Conservation (phyloP, 1,284 basidiomycete species). For the Sanghuangporus weigelae region DNA sequence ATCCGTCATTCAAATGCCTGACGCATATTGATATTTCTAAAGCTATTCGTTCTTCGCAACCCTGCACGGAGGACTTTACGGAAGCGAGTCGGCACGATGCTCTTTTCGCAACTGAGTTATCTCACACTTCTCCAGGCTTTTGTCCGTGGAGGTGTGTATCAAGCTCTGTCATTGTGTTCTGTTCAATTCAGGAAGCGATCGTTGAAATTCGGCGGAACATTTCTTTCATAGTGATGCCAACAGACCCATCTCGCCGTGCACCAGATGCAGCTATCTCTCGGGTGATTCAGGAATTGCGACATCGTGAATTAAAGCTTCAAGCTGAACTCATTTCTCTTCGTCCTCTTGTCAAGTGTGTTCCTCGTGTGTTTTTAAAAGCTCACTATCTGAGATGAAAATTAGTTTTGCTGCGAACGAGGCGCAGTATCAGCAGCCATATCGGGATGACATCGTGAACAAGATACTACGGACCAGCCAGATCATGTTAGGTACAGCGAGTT, state of each 20-base stretch:
- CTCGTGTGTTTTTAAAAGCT: background rate
- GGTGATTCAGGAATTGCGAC: conserved; percentile 27
- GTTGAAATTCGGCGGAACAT: background rate
- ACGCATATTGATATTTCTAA: background rate
- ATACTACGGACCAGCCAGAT: conserved; percentile 25
- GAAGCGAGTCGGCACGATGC: conserved; percentile 25
- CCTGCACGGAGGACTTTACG: conserved; percentile 30
- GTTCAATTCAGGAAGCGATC: background rate
- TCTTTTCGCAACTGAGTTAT: conserved; percentile 25
- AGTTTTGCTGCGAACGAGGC: conserved; percentile 27
- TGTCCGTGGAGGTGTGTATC: conserved; percentile 21
- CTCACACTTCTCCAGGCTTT: conserved; percentile 27
- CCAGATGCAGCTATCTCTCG: conserved; percentile 23
- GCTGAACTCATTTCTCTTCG: conserved; percentile 26
- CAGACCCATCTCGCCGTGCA: conserved; percentile 20
- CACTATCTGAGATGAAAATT: background rate
- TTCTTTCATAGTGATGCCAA: conserved; percentile 17
- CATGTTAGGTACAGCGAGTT: conserved; percentile 19
- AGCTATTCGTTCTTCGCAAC: conserved; percentile 29
- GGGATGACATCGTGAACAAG: conserved; percentile 19
- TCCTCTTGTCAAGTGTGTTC: conserved; percentile 26
- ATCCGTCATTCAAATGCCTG: background rate
- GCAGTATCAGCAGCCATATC: conserved; percentile 22
- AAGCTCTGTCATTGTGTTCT: background rate
- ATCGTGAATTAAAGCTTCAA: conserved; percentile 29